phyloP scores from a whole-genome alignment of 108 stramenopile genomes.

The Cylindrotheca fusiformis region DNA sequence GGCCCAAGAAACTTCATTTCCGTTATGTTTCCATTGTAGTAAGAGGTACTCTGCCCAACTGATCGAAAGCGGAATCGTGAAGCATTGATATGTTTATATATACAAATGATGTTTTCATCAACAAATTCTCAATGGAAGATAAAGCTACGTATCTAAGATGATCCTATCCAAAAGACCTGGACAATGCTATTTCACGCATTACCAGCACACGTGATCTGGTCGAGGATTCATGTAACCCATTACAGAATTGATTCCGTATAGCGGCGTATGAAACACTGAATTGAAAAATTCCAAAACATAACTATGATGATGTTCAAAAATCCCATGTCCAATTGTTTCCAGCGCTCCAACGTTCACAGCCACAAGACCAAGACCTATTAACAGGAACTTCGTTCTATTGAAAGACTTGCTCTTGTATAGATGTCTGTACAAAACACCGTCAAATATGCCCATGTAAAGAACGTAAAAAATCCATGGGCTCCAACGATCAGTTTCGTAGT shows the following conservation, averaged over 20 bases:
- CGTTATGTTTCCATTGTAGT: no score
- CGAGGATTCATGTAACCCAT: slow-evolving; percentile 10
- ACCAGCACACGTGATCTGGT: slow-evolving; percentile 24
- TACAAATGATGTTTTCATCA: no score
- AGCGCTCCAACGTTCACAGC: slow-evolving; percentile 21
- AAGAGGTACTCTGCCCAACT: no score
- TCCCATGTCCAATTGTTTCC: slow-evolving; percentile 26
- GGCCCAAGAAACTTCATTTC: no score
- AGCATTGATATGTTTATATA: no score
- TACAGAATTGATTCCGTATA: slow-evolving; percentile 25
- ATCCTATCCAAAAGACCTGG: no score
- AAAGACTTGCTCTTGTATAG: slow-evolving; percentile 3
- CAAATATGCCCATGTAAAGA: slow-evolving; percentile 26
- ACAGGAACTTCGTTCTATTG: slow-evolving; percentile 6
- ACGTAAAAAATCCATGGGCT: slow-evolving; percentile 27
- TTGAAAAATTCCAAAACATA: slow-evolving; percentile 31
- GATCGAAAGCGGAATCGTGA: no score
- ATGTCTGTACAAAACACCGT: slow-evolving; percentile 12
- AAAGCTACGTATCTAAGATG: no score
- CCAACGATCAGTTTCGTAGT: slow-evolving; percentile 14
- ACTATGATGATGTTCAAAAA: slow-evolving; percentile 30
- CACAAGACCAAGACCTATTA: slow-evolving; percentile 10
- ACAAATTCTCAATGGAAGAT: no score
- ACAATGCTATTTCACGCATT: neutral
- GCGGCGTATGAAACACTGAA: slow-evolving; percentile 25